Base-by-base conservation (phyloP, 768 basidiomycete species). In the Dentipellis fragilis region DNA sequence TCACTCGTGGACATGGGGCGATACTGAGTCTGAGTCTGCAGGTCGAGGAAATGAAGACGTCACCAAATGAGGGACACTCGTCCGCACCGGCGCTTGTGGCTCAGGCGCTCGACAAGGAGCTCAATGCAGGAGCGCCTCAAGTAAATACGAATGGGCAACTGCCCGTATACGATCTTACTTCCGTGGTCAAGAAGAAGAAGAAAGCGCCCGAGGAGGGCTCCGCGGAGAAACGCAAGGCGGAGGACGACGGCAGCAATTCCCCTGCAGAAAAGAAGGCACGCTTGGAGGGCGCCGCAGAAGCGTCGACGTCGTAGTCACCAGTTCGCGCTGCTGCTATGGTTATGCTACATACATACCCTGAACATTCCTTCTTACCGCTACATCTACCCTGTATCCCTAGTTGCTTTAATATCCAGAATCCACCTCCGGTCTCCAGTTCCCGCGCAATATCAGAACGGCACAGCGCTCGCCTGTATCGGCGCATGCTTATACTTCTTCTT, bases 1-100 rank as follows among this genome's bases (percentile, higher is more conserved):
- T 23, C 39, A 2, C 36, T 16, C 22, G 12, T n/a, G 6, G 29
- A 29, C 29, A 19, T 51, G 17, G 2, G 29, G 17, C 17, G 10
- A 16, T 48, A n/a, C 21, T 46, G 21, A 57, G 23, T 48, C 37
- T 49, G 42, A 7, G 3, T 8, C 50, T 40, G n/a, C 58, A 93
- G 91, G 84, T 97, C 16, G 94, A 96, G 52, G 94, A 97, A 63
- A 75, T 96, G 35, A 94, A 90, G 70, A 81, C 83, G 4, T 77
- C 84, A 5, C 93, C 93, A 0, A 81, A 80, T 50, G 80, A 89
- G 14, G 65, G 73, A 8, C 65, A 74, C 1, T 68, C 21, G 36
- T 81, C 82, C 37, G 88, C 87, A 1, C 86, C 87, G 2, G 85
- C 77, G n/a, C 63, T 86, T 56, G 89, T 73, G 17, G 85, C 85